Evolutionary conservation across 768 basidiomycete species (phyloP).

Genomic region (Kwoniella dejecticola): DNA sequence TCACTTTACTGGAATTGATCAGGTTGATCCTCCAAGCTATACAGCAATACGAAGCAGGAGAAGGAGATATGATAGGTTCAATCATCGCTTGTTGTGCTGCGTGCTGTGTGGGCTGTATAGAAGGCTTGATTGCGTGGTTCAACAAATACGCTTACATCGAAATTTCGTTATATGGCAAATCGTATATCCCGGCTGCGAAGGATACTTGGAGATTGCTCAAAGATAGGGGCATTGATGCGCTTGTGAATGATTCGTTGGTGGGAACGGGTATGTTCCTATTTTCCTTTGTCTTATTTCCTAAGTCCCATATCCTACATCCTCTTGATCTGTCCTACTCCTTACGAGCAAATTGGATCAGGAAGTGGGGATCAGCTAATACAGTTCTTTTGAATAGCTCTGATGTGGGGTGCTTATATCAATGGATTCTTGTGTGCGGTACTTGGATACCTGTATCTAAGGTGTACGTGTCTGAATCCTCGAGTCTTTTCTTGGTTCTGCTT

Average conservation of each 20-base stretch:
- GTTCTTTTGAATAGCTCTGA: slow-evolving; percentile 60
- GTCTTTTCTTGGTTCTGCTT: neutral
- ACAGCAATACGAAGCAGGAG: slow-evolving; percentile 48
- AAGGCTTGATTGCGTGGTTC: slow-evolving; percentile 73
- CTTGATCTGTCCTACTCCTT: slow-evolving; percentile 53
- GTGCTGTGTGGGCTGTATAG: slow-evolving; percentile 73
- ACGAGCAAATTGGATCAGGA: neutral
- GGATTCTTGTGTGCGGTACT: slow-evolving; percentile 75
- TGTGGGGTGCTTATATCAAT: slow-evolving; percentile 76
- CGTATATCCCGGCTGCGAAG: slow-evolving; percentile 76
- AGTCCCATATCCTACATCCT: no score
- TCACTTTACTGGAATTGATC: slow-evolving; percentile 73
- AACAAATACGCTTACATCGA: slow-evolving; percentile 61
- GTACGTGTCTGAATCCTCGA: no score
- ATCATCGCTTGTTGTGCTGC: slow-evolving; percentile 73
- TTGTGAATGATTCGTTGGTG: slow-evolving; percentile 80
- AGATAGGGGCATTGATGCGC: slow-evolving; percentile 74
- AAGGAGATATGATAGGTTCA: slow-evolving; percentile 62
- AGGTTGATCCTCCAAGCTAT: slow-evolving; percentile 62
- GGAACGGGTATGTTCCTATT: slow-evolving; percentile 63
- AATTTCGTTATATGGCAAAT: slow-evolving; percentile 72
- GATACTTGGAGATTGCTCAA: slow-evolving; percentile 78
- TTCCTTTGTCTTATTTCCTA: no score
- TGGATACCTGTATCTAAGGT: slow-evolving; percentile 72
- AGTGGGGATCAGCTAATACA: neutral